These are phyloP conservation scores for Tilletia caries DNA, from an alignment of 1,284 basidiomycete genomes.

Conservation along the genomic window DNA sequence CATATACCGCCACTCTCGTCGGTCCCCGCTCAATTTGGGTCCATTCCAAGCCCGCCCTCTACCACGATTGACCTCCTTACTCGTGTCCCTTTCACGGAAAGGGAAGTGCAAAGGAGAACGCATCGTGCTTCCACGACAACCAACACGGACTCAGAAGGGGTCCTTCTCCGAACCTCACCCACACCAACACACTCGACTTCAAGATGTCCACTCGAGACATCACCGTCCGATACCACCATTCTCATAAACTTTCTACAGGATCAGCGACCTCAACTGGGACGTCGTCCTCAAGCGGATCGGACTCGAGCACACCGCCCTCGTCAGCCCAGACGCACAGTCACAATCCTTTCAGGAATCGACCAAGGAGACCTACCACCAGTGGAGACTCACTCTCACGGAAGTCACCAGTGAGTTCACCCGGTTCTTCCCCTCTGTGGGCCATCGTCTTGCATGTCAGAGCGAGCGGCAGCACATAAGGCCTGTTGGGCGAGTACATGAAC, in stretches of 20 bases:
- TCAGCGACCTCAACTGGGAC: background rate
- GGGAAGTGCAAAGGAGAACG: too few species aligned
- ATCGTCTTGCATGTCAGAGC: too few species aligned
- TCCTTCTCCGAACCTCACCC: background rate
- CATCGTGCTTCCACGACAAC: background rate
- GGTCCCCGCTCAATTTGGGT: too few species aligned
- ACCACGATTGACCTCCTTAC: too few species aligned
- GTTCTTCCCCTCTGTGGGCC: background rate
- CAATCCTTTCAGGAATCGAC: background rate
- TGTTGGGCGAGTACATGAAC: too few species aligned
- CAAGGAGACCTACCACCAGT: background rate
- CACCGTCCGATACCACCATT: constrained; percentile 1
- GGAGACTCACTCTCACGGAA: background rate
- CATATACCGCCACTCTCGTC: too few species aligned
- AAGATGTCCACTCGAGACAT: background rate
- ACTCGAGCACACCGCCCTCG: constrained; percentile 2
- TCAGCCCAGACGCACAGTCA: background rate
- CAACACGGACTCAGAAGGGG: background rate
- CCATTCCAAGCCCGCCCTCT: too few species aligned
- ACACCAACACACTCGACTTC: background rate
- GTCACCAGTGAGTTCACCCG: constrained; percentile 4
- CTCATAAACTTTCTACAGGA: background rate
- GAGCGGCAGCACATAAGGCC: too few species aligned
- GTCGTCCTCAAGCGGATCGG: background rate
- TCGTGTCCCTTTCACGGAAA: too few species aligned